Base-by-base conservation (phyloP, 23 red algal species). In the Gracilaria gracilis region DNA sequence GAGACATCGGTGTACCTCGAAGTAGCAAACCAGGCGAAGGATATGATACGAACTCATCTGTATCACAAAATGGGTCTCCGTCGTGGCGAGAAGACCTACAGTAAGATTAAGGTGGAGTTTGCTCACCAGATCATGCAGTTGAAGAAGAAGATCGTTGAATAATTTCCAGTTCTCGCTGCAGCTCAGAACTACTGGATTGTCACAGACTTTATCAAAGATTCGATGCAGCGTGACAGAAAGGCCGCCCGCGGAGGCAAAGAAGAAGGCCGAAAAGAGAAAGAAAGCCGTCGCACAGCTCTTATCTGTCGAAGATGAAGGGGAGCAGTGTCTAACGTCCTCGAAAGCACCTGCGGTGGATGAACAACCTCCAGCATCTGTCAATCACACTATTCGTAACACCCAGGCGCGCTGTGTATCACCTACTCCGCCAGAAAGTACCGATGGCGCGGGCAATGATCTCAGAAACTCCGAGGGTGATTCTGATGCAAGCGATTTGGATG, bases 171-270 rank as follows among this genome's bases (percentile, higher is more conserved):
- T 67, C 62, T 67, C 11, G 25, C n/a, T 3, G 62, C 62, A 2
- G 62, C 62, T 2, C 62, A 67, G 32, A 67, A 36, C 24, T 67
- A 36, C 20, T 67, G 62, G 62, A 36, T 67, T 31, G 62, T 67
- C 32, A 67, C 62, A 1, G 27, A 33, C 1, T 35, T 67, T 11
- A 31, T 67, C n/a, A 67, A 67, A 21, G 62, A 67, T 3, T 5
- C 28, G 24, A 67, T 67, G 62, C 62, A 67, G 25, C 16, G 33
- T 19, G 62, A 67, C 62, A 67, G 17, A 21, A 67, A 67, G 33
- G 33, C 28, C 2, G 62, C 11, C n/a, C 2, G 24, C 9, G 11
- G 62, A 67, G 20, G 11, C 62, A 1, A 36, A 12, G 27, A 67
- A 67, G 62, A 67, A 31, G 62, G 11, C 9, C 32, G 24, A 29